Percentiles rank a stretch among this genome's conserved stretches.
Conservation (phyloP, 495 filamentous ascomycete species). For the Xylaria cubensis region DNA sequence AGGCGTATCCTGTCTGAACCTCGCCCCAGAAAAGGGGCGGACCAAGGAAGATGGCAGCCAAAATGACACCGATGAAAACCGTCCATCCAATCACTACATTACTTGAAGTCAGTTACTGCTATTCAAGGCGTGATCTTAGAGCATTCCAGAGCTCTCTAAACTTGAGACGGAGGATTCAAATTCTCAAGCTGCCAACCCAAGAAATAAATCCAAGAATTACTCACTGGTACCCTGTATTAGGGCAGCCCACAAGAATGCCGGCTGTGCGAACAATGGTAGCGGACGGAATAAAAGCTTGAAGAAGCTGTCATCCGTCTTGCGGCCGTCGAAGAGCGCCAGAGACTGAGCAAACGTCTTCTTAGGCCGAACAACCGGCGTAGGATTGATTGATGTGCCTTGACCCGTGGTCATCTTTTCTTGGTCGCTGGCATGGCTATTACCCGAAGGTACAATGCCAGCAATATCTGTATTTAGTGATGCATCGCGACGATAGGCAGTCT, state of each 20-base stretch:
- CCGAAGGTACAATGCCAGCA: slow-evolving; percentile 25
- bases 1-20: slow-evolving; percentile 85
- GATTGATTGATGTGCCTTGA: slow-evolving; percentile 18
- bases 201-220: neutral
- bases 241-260: slow-evolving; percentile 87
- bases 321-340: slow-evolving; percentile 78
- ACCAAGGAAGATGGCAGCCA: slow-evolving; percentile 81
- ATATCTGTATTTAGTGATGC: slow-evolving; percentile 69
- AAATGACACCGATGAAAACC: slow-evolving; percentile 87
- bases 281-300: slow-evolving; percentile 69
- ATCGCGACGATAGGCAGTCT: slow-evolving; percentile 78
- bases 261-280: slow-evolving; percentile 73
- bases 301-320: slow-evolving; percentile 70
- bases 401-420: slow-evolving; percentile 30
- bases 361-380: slow-evolving; percentile 19
- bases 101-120: neutral
- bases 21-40: slow-evolving; percentile 83
- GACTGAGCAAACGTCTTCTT: slow-evolving; percentile 57
- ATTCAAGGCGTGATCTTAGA: neutral
- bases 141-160: neutral
- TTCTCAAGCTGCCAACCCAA: neutral
- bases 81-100: slow-evolving; percentile 84
- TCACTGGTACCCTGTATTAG: slow-evolving; percentile 78
- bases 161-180: neutral
- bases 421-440: slow-evolving; percentile 28